Conservation (phyloP, 2,329 filamentous ascomycete genomes). For the Paraphoma chrysanthemicola region DNA sequence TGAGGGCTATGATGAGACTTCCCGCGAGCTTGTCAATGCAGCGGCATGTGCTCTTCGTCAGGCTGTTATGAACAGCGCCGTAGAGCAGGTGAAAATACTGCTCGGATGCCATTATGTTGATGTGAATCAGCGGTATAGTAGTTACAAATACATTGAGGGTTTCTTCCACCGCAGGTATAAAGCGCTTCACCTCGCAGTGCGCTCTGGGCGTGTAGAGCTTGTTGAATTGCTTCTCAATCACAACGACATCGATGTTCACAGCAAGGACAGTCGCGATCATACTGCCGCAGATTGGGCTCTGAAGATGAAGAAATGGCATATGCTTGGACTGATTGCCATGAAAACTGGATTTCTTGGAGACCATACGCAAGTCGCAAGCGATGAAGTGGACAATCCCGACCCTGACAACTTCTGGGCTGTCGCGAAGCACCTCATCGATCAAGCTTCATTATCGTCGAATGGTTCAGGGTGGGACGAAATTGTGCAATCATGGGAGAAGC, state of each 20-base stretch:
- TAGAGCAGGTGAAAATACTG: not conserved
- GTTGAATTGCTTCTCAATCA: not conserved
- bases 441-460: not conserved
- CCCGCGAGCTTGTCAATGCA: too few relatives aligned
- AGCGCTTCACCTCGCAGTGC: not conserved
- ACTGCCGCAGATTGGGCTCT: not conserved
- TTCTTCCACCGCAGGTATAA: not conserved
- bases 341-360: not conserved
- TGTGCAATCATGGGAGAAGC: not conserved
- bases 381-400: not conserved
- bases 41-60: too few relatives aligned
- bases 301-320: not conserved
- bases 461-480: not conserved
- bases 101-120: too few relatives aligned
- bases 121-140: too few relatives aligned
- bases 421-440: not conserved
- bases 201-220: not conserved
- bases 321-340: not conserved
- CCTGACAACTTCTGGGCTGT: not conserved
- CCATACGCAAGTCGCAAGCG: not conserved
- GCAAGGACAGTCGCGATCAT: not conserved
- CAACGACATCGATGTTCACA: not conserved
- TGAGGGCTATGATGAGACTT: too few relatives aligned
- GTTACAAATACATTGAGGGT: too few relatives aligned
- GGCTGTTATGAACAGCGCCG: too few relatives aligned